Evolutionary conservation across 306 rosid genomes (phyloP).

Genomic region (Canavalia gladiata): DNA sequence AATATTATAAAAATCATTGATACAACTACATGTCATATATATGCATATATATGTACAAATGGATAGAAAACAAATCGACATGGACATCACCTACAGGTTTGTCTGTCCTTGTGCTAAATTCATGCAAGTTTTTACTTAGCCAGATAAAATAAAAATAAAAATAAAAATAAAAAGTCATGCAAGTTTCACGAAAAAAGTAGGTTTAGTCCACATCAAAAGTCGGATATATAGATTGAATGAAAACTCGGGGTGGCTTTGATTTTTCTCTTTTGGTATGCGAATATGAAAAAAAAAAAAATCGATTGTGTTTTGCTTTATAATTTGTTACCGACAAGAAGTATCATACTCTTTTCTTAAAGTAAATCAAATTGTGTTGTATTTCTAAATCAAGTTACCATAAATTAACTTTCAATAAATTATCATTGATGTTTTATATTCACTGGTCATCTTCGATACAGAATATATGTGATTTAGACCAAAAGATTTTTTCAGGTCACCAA

Average conservation of each 20-base stretch:
- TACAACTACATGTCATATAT: background rate
- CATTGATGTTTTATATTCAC: background rate
- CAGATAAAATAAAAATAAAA: no score
- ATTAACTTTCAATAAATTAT: background rate
- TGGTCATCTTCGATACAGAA: no score
- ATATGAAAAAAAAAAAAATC: slow-evolving; percentile 16
- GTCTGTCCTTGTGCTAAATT: slow-evolving; percentile 49
- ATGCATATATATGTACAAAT: slow-evolving; percentile 23
- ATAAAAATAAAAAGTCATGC: slow-evolving; percentile 11
- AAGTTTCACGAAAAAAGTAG: slow-evolving; percentile 41
- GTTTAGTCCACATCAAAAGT: slow-evolving; percentile 46
- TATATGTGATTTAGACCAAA: no score
- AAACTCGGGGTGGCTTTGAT: slow-evolving; percentile 1
- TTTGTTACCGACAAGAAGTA: slow-evolving; percentile 32
- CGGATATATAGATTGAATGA: slow-evolving; percentile 15
- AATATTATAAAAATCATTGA: no score
- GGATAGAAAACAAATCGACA: slow-evolving; percentile 49
- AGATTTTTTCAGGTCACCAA: background rate
- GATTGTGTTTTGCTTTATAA: slow-evolving; percentile 23
- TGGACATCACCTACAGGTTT: slow-evolving; percentile 51
- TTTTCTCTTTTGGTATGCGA: slow-evolving; percentile 27
- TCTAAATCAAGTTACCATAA: background rate
- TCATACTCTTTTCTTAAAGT: slow-evolving; percentile 23
- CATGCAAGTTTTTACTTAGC: slow-evolving; percentile 36
- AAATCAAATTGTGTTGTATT: background rate